These are phyloP conservation scores for Dictyostelium firmibasis DNA, from an alignment of 78 protist genomes.

Conservation along the genomic window DNA sequence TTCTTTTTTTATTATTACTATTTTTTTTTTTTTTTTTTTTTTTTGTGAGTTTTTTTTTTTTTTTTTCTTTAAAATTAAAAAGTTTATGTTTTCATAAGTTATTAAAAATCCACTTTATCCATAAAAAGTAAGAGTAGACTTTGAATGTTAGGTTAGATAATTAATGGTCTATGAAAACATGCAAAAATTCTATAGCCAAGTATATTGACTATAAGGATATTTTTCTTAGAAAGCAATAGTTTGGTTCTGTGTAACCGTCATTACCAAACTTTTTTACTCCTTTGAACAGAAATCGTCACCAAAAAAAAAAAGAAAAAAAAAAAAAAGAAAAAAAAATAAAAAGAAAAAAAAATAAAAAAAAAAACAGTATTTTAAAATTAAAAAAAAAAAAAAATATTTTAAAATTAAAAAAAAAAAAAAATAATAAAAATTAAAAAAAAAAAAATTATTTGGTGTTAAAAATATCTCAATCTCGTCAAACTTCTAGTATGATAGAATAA, in stretches of 20 bases:
- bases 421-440: no score
- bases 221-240: background rate
- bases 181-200: background rate
- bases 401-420: no score
- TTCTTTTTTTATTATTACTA: background rate
- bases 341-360: no score
- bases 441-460: no score
- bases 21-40: background rate
- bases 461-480: no score
- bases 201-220: background rate
- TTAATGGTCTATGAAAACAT: background rate
- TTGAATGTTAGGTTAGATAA: background rate
- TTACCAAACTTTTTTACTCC: background rate
- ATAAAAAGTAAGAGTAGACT: background rate
- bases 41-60: background rate
- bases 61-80: background rate
- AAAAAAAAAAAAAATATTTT: no score
- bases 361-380: no score
- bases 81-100: background rate
- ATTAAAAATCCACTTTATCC: background rate
- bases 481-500: no score
- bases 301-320: no score
- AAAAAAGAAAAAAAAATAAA: no score
- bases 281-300: background rate
- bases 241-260: background rate